Base-by-base conservation (phyloP, 2,329 filamentous ascomycete genomes). In the Neonectria faginata region DNA sequence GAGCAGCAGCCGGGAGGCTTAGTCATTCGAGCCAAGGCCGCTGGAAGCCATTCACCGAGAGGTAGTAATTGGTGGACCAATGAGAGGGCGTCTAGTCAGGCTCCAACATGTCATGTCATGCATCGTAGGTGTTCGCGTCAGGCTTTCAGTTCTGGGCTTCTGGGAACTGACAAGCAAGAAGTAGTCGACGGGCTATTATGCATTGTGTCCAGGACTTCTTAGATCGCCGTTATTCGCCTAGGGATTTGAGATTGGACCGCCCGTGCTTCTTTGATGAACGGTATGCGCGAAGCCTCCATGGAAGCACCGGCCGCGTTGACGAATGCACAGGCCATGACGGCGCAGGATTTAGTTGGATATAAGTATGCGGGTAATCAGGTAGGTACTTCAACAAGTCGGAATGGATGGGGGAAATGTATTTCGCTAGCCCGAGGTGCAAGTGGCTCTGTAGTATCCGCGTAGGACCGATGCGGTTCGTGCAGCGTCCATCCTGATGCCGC, bases 1-100 rank as follows among this genome's bases (percentile, higher is more conserved):
- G 51, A 47, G 39, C 33, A 50, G 42, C 41, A 52, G 60, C 55
- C 58, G 58, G 54, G 51, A 27, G n/a, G 56, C 61, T 64, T 50
- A 64, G 61, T 64, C 61, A 64, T 59, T 10, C 27, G 1, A 10
- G 25, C 25, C 16, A 31, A 20, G 31, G 18, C 18, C 45, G 25
- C 36, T 47, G 52, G 31, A 42, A 33, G 16, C 22, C 16, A 41
- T 50, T 48, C 5, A 47, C 20, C 12, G 42, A 11, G 44, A 47
- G 44, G 9, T 20, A 47, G 44, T 11, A 20, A 9, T 31, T 33
- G 27, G n/a, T 11, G n/a, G 29, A 29, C 27, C 48, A 51, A 51
- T 51, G n/a, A 33, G 47, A 33, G 29, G 29, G 10, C 27, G 29
- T 20, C 2, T 11, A 51, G 36, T n/a, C 14, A 5, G 33, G 33